Evolutionary conservation across 345 rosid genomes (phyloP).

Genomic region (Gossypium stocksii): DNA sequence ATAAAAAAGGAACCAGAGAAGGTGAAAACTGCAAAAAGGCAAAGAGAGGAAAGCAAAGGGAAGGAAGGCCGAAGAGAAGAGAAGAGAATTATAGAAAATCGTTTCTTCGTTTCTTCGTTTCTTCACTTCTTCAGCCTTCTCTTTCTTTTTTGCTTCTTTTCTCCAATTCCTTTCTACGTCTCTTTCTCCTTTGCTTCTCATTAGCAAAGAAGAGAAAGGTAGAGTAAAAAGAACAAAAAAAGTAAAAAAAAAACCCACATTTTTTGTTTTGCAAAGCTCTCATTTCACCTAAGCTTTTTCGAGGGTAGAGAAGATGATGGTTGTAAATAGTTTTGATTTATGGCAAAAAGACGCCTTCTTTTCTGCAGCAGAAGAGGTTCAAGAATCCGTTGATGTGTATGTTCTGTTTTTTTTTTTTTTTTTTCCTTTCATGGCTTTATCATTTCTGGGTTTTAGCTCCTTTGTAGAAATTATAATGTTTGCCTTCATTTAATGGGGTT

Average conservation of each 20-base stretch:
- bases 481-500: background rate
- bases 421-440: background rate
- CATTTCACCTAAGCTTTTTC: background rate
- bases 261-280: background rate
- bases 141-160: conserved; percentile 22
- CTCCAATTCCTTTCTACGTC: conserved; percentile 21
- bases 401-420: conserved; percentile 15
- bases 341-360: conserved; percentile 88
- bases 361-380: conserved; percentile 92
- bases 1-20: background rate
- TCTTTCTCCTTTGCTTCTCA: conserved; percentile 37
- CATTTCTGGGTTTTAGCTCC: background rate
- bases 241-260: background rate
- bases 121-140: conserved; percentile 14
- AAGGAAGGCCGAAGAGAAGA: background rate
- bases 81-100: conserved; percentile 11
- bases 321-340: conserved; percentile 71
- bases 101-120: conserved; percentile 13
- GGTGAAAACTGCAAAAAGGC: background rate
- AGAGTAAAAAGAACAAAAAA: background rate
- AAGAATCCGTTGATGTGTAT: conserved; percentile 80
- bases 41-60: background rate
- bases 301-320: conserved; percentile 56
- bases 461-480: background rate
- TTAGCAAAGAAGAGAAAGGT: conserved; percentile 14